Base-by-base conservation (phyloP, 2,329 filamentous ascomycete genomes). In the Apiospora kogelbergensis region DNA sequence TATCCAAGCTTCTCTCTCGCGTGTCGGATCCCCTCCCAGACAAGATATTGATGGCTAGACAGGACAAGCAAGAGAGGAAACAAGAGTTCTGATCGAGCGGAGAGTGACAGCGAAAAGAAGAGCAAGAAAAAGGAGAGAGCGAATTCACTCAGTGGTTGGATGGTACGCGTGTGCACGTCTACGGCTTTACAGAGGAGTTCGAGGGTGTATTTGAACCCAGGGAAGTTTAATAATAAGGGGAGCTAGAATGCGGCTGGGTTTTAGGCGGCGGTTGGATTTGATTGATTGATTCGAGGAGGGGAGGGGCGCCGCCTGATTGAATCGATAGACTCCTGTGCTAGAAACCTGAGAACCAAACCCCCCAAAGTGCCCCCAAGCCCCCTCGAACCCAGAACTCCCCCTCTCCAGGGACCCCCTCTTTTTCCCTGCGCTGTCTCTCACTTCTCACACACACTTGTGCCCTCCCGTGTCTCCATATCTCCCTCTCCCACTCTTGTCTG, bases 201-300 rank as follows among this genome's bases (percentile, higher is more conserved):
- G 53, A 37, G 26, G 53, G 22, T 17, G 30, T 37, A 37, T 60
- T 60, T 60, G 53, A 60, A 37, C 53, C 53, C 53, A 60, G 30
- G 26, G 30, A 60, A 60, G 53, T 60, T 60, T 60, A 60, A 60
- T 60, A 37, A 37, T 60, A 60, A 60, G 53, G 53, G 53, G 53
- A 60, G 53, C 53, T 60, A 60, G 53, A 60, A 60, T 60, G 53
- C 53, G 53, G 53, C 53, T 60, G 53, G 53, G 53, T 60, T 60
- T 60, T 60, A n/a, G 53, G 53, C 30, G 53, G 53, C 33, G 37
- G 53, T n/a, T 60, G 53, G 30, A 60, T 60, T 20, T 60, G 53
- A 60, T 60, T 60, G 53, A 60, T 60, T 60, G 53, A 60, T 37
- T 60, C 53, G 20, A 22, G 26, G 53, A 60, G 53, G 53, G 53